Base-by-base conservation (phyloP, 2,329 filamentous ascomycete genomes). In the Acarospora socialis region DNA sequence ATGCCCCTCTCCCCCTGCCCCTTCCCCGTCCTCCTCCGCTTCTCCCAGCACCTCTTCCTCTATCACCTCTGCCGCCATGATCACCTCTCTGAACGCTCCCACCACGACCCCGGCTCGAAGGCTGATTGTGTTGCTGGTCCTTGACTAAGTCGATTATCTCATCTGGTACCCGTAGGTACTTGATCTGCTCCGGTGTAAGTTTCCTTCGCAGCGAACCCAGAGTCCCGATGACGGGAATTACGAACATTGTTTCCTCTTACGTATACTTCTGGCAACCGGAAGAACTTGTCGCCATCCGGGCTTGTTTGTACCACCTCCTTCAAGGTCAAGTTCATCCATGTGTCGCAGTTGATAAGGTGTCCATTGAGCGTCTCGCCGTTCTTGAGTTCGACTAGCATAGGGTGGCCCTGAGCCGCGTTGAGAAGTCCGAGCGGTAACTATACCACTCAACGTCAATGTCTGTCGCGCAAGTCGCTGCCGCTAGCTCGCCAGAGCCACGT, bases 321-420 rank as follows among this genome's bases (percentile, higher is more conserved):
- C 44, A 98, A 62, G 2, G 87, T 95, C 46, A 98, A 65, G 62
- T 98, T 98, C 90, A 98, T 98, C 84, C 90, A 98, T 29, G 87
- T 98, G 57, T 98, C 90, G 73, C 87, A 98, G 57, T 79, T 83
- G 56, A 94, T 80, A 37, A 98, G 67, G 52, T 94, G 84, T 41
- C 90, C 90, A 61, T 95, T 98, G 39, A 98, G 71, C 0, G 90
- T 95, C 60, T 98, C 86, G 61, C 86, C 86, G 52, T 87, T 92
- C 68, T 94, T 94, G 44, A 94, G 78, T 65, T 94, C 86, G 44
- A 94, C 86, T 35, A 93, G 77, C 80, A 94, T 95, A 3, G 90
- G 87, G 55, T 94, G 83, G 68, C 90, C 90, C 66, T 94, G 86
- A 44, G 90, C 86, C 48, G 87, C 87, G 50, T 82, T 95, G 41